A percentile compares a stretch with the other conserved stretches of the same genome.
phyloP scores from a whole-genome alignment of 139 green algal genomes.

The Auxenochlorella pyrenoidosa region DNA sequence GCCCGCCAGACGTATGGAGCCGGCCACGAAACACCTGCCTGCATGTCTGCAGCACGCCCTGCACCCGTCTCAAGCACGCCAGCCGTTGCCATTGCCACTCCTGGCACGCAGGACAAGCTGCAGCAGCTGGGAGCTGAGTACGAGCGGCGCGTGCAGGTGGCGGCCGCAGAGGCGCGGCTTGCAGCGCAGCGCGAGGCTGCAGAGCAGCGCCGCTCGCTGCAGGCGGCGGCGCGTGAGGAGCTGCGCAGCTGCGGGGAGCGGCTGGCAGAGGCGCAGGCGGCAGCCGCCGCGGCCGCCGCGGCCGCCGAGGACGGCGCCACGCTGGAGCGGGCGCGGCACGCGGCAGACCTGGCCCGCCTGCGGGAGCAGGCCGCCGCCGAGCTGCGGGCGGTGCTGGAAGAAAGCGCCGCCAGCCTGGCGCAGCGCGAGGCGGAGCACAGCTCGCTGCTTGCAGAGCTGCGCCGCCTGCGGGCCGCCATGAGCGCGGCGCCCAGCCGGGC shows the following conservation, averaged over 20 bases:
- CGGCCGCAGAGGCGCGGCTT: slow-evolving; percentile 3
- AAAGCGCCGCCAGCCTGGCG: not conserved
- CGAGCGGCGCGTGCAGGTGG: slow-evolving; percentile 2
- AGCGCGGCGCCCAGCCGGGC: not conserved
- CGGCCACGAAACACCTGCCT: too few relatives aligned
- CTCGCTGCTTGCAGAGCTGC: not conserved
- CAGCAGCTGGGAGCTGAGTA: not conserved
- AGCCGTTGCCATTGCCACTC: too few relatives aligned
- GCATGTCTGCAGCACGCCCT: too few relatives aligned
- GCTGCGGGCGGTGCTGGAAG: not conserved
- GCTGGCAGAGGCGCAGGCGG: not conserved
- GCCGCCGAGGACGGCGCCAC: not conserved
- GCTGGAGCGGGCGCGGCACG: slow-evolving; percentile 5
- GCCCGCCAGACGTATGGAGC: too few relatives aligned
- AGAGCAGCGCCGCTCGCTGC: too few relatives aligned
- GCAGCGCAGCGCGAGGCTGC: not conserved
- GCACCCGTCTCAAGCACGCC: too few relatives aligned
- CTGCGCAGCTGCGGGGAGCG: not conserved
- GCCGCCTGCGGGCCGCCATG: not conserved
- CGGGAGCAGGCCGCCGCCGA: not conserved
- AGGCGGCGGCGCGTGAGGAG: not conserved
- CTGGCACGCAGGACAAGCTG: not conserved
- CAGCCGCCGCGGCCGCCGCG: not conserved
- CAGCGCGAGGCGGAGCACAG: not conserved
- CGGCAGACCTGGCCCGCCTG: not conserved